Percentiles rank a stretch among this genome's conserved stretches.
phyloP scores from a whole-genome alignment of 1,284 basidiomycete species.

The Clitocybe nebularis region DNA sequence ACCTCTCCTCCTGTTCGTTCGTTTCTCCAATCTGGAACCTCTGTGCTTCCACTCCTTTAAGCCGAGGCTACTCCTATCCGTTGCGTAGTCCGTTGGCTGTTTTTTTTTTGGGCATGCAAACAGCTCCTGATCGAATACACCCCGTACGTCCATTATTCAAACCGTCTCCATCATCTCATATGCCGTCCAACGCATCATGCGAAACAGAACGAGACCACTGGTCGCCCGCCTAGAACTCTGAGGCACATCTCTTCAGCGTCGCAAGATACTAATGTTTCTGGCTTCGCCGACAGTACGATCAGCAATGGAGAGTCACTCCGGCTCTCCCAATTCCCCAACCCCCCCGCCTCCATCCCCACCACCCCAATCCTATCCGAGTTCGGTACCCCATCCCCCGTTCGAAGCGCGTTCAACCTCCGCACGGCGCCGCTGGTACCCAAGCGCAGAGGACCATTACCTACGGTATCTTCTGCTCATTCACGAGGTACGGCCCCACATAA shows the following conservation, averaged over 20 bases:
- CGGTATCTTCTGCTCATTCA: slow-evolving; percentile 8
- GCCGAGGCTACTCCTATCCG: not conserved
- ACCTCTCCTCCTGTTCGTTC: slow-evolving; percentile 7
- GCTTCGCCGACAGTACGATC: slow-evolving; percentile 51
- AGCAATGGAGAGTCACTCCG: slow-evolving; percentile 38
- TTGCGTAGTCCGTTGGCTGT: too few species aligned
- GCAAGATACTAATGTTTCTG: slow-evolving; percentile 46
- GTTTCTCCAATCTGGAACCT: slow-evolving; percentile 3
- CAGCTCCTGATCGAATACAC: not conserved
- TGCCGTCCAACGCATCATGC: slow-evolving; percentile 12
- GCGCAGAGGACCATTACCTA: slow-evolving; percentile 11
- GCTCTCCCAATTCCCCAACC: slow-evolving; percentile 41
- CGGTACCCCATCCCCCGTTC: slow-evolving; percentile 15
- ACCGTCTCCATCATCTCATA: not conserved
- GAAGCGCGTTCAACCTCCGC: slow-evolving; percentile 10
- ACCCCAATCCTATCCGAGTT: slow-evolving; percentile 29
- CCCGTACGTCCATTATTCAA: not conserved
- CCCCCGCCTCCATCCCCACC: slow-evolving; percentile 32
- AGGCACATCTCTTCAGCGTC: slow-evolving; percentile 37
- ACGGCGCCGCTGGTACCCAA: slow-evolving; percentile 10
- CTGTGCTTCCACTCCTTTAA: slow-evolving; percentile 10
- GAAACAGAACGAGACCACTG: slow-evolving; percentile 8
- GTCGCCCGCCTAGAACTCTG: slow-evolving; percentile 8
- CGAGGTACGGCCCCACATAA: slow-evolving; percentile 1
- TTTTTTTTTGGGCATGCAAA: not conserved